Percentiles rank a stretch among this genome's conserved stretches.
phyloP scores from a whole-genome alignment of 1,284 basidiomycete genomes.

The Moesziomyces globuligerus region DNA sequence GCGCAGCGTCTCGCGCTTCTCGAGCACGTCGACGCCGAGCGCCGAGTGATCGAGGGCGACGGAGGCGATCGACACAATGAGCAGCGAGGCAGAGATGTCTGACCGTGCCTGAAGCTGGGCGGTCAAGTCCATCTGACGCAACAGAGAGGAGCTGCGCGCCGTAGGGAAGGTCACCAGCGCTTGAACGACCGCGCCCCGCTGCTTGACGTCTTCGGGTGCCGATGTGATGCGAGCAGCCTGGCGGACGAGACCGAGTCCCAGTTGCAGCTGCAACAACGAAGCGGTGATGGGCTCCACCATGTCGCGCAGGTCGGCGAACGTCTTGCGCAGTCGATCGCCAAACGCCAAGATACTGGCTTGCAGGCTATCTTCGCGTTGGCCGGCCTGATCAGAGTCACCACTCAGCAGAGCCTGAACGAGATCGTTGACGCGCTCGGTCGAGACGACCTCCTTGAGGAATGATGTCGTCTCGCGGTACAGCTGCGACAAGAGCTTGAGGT shows the following conservation, averaged over 20 bases:
- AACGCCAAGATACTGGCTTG: constrained; percentile 69
- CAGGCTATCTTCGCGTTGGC: constrained; percentile 61
- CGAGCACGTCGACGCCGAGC: constrained; percentile 25
- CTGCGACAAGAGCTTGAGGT: constrained; percentile 75
- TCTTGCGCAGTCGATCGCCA: constrained; percentile 68
- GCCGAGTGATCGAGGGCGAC: constrained; percentile 31
- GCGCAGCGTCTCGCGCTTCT: constrained; percentile 23
- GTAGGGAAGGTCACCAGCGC: constrained; percentile 64
- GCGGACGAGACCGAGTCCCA: constrained; percentile 77
- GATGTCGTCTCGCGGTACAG: constrained; percentile 81
- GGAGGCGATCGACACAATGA: constrained; percentile 33
- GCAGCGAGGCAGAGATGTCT: constrained; percentile 42
- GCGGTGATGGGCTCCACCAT: constrained; percentile 75
- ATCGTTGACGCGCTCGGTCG: constrained; percentile 49
- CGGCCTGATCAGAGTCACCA: constrained; percentile 29
- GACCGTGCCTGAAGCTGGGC: constrained; percentile 58
- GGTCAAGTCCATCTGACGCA: constrained; percentile 52
- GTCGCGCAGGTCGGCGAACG: constrained; percentile 73
- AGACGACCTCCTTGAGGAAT: constrained; percentile 53
- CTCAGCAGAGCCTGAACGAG: constrained; percentile 54
- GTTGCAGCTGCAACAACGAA: constrained; percentile 76
- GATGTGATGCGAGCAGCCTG: constrained; percentile 46
- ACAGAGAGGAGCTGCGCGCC: constrained; percentile 31
- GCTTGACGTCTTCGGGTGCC: constrained; percentile 21
- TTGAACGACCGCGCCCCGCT: constrained; percentile 48